Evolutionary conservation across 2,329 filamentous ascomycete genomes (phyloP).

Genomic region (Ophiobolus disseminans): DNA sequence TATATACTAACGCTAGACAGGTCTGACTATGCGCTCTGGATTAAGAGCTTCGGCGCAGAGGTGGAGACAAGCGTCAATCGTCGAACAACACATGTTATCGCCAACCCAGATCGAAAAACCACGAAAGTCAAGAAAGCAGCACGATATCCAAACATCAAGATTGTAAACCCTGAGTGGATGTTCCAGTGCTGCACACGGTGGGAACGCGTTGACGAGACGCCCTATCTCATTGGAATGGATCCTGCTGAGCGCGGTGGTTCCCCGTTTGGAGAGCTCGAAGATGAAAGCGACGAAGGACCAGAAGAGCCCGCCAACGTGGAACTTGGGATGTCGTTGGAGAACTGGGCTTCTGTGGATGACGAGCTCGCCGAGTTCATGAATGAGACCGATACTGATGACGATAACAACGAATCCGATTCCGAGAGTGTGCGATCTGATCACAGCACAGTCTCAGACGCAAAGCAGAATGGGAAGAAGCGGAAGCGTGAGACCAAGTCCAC

Average conservation of each 20-base stretch:
- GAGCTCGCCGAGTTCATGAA: slow-evolving; percentile 79
- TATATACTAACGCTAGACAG: slow-evolving; percentile 37
- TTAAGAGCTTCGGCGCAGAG: slow-evolving; percentile 81
- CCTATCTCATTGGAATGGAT: slow-evolving; percentile 79
- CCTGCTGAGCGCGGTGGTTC: slow-evolving; percentile 63
- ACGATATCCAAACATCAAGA: slow-evolving; percentile 79
- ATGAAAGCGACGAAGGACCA: slow-evolving; percentile 52
- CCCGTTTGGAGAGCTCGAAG: slow-evolving; percentile 50
- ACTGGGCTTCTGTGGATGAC: slow-evolving; percentile 64
- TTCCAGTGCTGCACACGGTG: slow-evolving; percentile 84
- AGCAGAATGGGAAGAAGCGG: slow-evolving; percentile 43
- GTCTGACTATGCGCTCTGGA: slow-evolving; percentile 87
- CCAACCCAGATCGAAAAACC: slow-evolving; percentile 75
- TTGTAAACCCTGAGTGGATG: slow-evolving; percentile 92
- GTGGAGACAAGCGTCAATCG: slow-evolving; percentile 65
- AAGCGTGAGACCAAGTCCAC: slow-evolving; percentile 42
- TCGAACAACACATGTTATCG: slow-evolving; percentile 73
- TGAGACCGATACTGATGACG: slow-evolving; percentile 45
- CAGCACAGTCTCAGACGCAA: slow-evolving; percentile 34
- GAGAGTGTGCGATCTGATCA: slow-evolving; percentile 44
- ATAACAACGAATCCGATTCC: slow-evolving; percentile 38
- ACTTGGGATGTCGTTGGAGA: slow-evolving; percentile 35
- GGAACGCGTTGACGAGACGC: slow-evolving; percentile 77
- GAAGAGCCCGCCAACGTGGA: slow-evolving; percentile 34
- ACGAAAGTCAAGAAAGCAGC: slow-evolving; percentile 90